Conservation (phyloP, 495 filamentous ascomycete species). For the Lentithecium fluviatile region DNA sequence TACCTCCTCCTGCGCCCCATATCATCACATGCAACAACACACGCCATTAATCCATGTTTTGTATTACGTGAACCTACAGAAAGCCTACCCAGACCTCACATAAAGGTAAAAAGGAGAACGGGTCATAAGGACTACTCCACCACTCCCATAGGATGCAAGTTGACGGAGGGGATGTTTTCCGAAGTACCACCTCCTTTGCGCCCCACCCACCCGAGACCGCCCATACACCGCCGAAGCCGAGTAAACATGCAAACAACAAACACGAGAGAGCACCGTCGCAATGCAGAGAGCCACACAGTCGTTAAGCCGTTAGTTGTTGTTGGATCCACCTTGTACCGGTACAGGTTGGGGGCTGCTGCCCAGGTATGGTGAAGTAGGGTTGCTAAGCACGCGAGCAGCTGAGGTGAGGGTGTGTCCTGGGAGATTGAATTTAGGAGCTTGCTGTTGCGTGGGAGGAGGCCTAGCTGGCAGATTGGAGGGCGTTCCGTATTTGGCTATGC, state of each 20-base stretch:
- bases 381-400: constrained; percentile 9
- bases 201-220: too few species aligned
- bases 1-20: too few species aligned
- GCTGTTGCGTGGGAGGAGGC: constrained; percentile 41
- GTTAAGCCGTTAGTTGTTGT: constrained; percentile 6
- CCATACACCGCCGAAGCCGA: too few species aligned
- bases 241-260: neutral
- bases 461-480: constrained; percentile 47
- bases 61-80: too few species aligned
- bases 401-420: constrained; percentile 18
- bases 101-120: too few species aligned
- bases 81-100: too few species aligned
- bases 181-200: too few species aligned
- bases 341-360: neutral
- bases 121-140: too few species aligned
- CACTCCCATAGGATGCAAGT: too few species aligned
- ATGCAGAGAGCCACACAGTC: constrained; percentile 30
- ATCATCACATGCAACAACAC: too few species aligned
- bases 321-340: constrained; percentile 5
- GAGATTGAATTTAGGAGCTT: constrained; percentile 35
- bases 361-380: constrained; percentile 12
- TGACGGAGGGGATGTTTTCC: too few species aligned
- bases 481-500: constrained; percentile 48
- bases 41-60: too few species aligned
- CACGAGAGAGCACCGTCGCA: constrained; percentile 20